phyloP scores from a whole-genome alignment of 345 rosid species.

The Schrenkiella parvula region DNA sequence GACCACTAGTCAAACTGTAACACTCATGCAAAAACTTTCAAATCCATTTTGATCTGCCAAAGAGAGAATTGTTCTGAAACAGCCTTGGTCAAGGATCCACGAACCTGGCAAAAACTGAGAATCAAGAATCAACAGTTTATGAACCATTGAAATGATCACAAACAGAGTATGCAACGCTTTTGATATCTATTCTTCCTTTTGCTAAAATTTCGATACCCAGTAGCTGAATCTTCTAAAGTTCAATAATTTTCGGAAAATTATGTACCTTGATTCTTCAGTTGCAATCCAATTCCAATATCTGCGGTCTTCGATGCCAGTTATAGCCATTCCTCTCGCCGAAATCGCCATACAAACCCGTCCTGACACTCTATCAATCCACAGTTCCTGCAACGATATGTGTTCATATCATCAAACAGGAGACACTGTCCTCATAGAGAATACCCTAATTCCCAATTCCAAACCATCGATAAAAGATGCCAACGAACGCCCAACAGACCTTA shows the following conservation, averaged over 20 bases:
- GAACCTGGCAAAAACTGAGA: not conserved
- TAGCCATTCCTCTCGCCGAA: slow-evolving; percentile 73
- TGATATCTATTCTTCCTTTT: not conserved
- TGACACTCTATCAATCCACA: slow-evolving; percentile 82
- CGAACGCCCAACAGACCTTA: slow-evolving; percentile 41
- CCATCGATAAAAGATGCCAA: not conserved
- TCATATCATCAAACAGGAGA: not conserved
- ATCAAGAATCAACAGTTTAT: not conserved
- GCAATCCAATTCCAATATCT: slow-evolving; percentile 94
- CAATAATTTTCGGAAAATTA: not conserved
- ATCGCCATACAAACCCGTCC: slow-evolving; percentile 82
- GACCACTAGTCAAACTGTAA: too few species aligned
- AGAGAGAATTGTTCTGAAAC: not conserved
- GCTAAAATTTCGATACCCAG: not conserved
- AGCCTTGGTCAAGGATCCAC: not conserved
- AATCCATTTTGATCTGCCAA: not conserved
- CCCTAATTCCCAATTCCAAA: not conserved
- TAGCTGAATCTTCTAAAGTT: not conserved
- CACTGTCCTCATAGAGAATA: not conserved
- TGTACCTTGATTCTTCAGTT: slow-evolving; percentile 86
- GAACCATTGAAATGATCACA: not conserved
- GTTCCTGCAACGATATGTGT: slow-evolving; percentile 46
- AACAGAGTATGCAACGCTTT: not conserved
- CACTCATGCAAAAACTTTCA: not conserved
- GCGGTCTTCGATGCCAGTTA: slow-evolving; percentile 83